phyloP scores from a whole-genome alignment of 176 grass and related monocot genomes.

The Musa itinerans region DNA sequence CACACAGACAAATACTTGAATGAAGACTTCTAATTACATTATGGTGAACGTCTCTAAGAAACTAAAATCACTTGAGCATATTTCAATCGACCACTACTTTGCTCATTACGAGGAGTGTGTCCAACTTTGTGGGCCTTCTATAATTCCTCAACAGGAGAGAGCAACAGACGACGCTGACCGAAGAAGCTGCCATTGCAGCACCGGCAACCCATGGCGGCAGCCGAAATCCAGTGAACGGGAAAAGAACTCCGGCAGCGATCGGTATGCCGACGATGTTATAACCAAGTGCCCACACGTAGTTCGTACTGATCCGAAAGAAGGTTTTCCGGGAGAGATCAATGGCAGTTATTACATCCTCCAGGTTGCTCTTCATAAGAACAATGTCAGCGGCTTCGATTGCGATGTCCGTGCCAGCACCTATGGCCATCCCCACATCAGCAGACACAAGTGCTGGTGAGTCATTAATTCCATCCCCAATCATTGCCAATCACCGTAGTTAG shows the following conservation, averaged over 20 bases:
- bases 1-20: no score
- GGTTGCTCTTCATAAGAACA: conserved; percentile 91
- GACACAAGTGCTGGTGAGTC: conserved; percentile 83
- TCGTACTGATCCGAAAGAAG: conserved; percentile 82
- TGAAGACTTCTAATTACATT: no score
- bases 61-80: no score
- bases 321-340: conserved; percentile 92
- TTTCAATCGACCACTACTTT: not conserved
- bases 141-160: conserved; percentile 80
- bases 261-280: conserved; percentile 88
- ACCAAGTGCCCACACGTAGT: conserved; percentile 87
- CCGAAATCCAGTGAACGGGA: conserved; percentile 59
- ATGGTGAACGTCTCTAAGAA: no score
- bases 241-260: conserved; percentile 65
- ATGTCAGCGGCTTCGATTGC: conserved; percentile 96
- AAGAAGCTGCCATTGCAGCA: conserved; percentile 92
- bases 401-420: conserved; percentile 77
- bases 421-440: conserved; percentile 77
- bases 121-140: conserved; percentile 49
- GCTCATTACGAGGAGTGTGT: conserved; percentile 22
- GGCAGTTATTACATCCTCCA: conserved; percentile 85
- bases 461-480: conserved; percentile 92
- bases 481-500: conserved; percentile 18
- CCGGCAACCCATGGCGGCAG: conserved; percentile 87
- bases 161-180: conserved; percentile 79